Percentiles rank a stretch among this genome's conserved stretches.
Evolutionary conservation across 2,329 filamentous ascomycete species (phyloP).

Genomic region (Erysiphe neolycopersici): DNA sequence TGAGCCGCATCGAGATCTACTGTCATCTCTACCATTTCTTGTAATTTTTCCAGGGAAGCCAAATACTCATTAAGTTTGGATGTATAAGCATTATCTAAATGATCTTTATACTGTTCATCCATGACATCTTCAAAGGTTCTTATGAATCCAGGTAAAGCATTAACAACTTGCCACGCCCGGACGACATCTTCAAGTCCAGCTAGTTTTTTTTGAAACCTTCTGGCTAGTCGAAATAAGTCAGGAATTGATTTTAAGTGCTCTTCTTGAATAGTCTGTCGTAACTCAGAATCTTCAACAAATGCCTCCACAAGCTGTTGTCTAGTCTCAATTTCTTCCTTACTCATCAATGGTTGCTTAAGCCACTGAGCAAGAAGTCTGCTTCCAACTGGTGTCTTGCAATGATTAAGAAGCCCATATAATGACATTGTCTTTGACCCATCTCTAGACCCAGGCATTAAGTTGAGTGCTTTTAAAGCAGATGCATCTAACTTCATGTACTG

Average conservation of each 20-base stretch:
- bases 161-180: conserved; percentile 78
- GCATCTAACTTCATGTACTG: conserved; percentile 98
- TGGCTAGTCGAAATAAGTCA: conserved; percentile 76
- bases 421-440: conserved; percentile 98
- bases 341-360: conserved; percentile 96
- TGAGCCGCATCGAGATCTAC: conserved; percentile 89
- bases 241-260: conserved; percentile 82
- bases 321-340: conserved; percentile 61
- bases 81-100: conserved; percentile 69
- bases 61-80: conserved; percentile 52
- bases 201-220: conserved; percentile 77
- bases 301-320: conserved; percentile 87
- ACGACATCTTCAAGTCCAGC: conserved; percentile 92
- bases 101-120: conserved; percentile 77
- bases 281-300: conserved; percentile 75
- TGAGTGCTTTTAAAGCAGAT: conserved; percentile 75
- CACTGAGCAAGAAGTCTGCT: conserved; percentile 79
- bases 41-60: conserved; percentile 57
- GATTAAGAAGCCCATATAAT: conserved; percentile 74
- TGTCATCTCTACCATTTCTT: conserved; percentile 97
- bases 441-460: conserved; percentile 84
- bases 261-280: conserved; percentile 90
- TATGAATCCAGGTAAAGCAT: conserved; percentile 72
- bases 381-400: conserved; percentile 90
- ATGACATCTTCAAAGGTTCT: conserved; percentile 76